Evolutionary conservation across 352 stramenopile genomes (phyloP), one percentile per base, ranked within the genome.

Genomic region (Phytophthora constricta): DNA sequence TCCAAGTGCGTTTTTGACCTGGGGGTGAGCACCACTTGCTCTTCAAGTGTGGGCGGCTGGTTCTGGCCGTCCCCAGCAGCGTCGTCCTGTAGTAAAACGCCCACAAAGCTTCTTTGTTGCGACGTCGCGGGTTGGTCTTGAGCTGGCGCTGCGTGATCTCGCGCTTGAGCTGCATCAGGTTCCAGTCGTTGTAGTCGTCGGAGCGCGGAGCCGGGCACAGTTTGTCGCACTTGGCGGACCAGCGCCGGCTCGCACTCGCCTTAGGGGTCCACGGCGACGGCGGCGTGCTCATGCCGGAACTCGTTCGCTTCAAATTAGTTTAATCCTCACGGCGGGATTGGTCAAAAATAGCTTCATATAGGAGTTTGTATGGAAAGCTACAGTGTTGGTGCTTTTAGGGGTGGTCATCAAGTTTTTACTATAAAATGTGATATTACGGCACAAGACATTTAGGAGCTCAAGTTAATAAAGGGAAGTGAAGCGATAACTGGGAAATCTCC

Each of bases 181-280:
- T 73, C 78, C 78, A 87, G 23, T 83, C 65, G 31, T 74, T 76
- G 65, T 87, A 87, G 53, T 87, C 76, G 51, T 87, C 76, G n/a
- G 78, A 87, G 34, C 58, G 68, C 23, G 78, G 78, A 3, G 76
- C 61, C 4, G 72, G 68, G 50, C 78, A 87, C 45, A 56, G 62
- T 16, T 79, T 68, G 53, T 87, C 78, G 17, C 70, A 63, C 52
- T 72, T 67, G 9, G 78, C 78, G 3, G 72, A 83, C 78, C 78
- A 87, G 58, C 81, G 53, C 42, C 41, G 58, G 10, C 76, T 84
- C 23, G 78, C 69, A 42, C 70, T 73, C 10, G 61, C 58, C 57
- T n/a, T n/a, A n/a, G n/a, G n/a, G n/a, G 58, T 64, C 65, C 63
- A 67, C 17, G 66, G 46, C 25, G 68, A 66, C 42, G 58, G 51